Evolutionary conservation across 768 basidiomycete species (phyloP).

Genomic region (Amanita fuliginea): DNA sequence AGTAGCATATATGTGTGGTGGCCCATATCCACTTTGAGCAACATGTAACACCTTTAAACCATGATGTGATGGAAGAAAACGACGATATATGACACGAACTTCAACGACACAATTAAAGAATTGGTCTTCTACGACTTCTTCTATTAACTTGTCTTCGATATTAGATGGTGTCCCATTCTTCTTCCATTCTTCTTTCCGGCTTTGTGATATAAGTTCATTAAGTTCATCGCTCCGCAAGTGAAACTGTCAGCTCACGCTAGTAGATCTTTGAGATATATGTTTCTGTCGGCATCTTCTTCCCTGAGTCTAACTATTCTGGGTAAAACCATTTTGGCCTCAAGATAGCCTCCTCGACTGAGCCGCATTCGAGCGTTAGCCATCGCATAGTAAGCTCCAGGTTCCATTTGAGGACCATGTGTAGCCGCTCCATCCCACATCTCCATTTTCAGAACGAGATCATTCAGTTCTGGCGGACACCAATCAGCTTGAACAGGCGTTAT

Average conservation of each 20-base stretch:
- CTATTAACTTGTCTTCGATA: slow-evolving; percentile 32
- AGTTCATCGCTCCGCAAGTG: not conserved
- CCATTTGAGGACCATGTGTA: slow-evolving; percentile 29
- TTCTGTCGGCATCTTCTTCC: slow-evolving; percentile 22
- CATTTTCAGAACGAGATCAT: slow-evolving; percentile 36
- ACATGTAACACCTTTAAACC: slow-evolving; percentile 34
- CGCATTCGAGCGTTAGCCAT: slow-evolving; percentile 43
- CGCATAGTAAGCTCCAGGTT: slow-evolving; percentile 36
- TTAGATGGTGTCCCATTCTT: slow-evolving; percentile 15
- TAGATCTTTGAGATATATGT: slow-evolving; percentile 33
- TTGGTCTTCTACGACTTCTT: slow-evolving; percentile 28
- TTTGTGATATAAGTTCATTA: slow-evolving; percentile 15
- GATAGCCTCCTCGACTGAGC: slow-evolving; percentile 22
- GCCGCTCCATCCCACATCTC: slow-evolving; percentile 49
- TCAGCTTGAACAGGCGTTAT: slow-evolving; percentile 21
- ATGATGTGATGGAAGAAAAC: not conserved
- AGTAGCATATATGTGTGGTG: slow-evolving; percentile 42
- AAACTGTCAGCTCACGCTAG: slow-evolving; percentile 30
- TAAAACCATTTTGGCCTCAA: slow-evolving; percentile 44
- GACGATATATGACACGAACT: slow-evolving; percentile 21
- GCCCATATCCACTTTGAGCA: slow-evolving; percentile 16
- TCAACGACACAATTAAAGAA: slow-evolving; percentile 51
- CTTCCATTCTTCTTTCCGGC: slow-evolving; percentile 40
- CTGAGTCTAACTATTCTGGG: slow-evolving; percentile 34
- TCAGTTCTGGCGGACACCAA: slow-evolving; percentile 39